These are phyloP conservation scores for Kodamaea sp. DNA, from an alignment of 1,139 yeast species.

Conservation along the genomic window DNA sequence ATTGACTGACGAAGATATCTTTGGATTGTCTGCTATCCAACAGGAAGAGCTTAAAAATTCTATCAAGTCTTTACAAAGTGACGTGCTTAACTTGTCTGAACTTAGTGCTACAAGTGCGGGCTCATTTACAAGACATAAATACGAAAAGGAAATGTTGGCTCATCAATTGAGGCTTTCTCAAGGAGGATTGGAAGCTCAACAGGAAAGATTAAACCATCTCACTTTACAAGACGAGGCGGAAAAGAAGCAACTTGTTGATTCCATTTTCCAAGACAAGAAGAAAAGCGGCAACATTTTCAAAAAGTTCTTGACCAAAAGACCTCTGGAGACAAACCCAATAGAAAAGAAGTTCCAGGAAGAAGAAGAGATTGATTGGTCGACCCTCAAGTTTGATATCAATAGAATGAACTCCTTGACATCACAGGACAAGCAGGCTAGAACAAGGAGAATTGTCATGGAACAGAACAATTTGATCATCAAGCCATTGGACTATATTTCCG, in stretches of 20 bases:
- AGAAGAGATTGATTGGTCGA: conserved; percentile 43
- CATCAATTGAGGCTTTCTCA: conserved; percentile 24
- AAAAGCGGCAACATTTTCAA: conserved; percentile 55
- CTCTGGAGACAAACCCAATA: conserved; percentile 30
- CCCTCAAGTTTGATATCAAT: conserved; percentile 57
- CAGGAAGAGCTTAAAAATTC: conserved; percentile 46
- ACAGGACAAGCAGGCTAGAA: conserved; percentile 68
- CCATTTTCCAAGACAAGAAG: conserved; percentile 49
- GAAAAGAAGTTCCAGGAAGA: conserved; percentile 37
- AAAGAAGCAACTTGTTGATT: conserved; percentile 36
- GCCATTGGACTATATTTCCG: conserved; percentile 66
- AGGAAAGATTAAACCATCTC: conserved; percentile 8
- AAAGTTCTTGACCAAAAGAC: conserved; percentile 42
- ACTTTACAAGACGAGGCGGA: conserved; percentile 19
- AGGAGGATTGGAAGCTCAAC: conserved; percentile 5
- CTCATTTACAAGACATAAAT: conserved; percentile 72
- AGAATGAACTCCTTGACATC: conserved; percentile 75
- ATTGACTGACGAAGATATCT: conserved; percentile 33
- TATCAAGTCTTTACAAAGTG: conserved; percentile 47
- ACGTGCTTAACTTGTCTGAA: conserved; percentile 56
- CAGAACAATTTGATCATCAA: conserved; percentile 66
- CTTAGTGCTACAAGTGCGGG: conserved; percentile 91
- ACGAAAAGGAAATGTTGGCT: conserved; percentile 40
- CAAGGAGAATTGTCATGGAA: conserved; percentile 65
- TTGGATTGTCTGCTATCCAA: conserved; percentile 31